Conservation (phyloP, 192 early-diverging fungal genomes). For the Haplosporangium gracile region DNA sequence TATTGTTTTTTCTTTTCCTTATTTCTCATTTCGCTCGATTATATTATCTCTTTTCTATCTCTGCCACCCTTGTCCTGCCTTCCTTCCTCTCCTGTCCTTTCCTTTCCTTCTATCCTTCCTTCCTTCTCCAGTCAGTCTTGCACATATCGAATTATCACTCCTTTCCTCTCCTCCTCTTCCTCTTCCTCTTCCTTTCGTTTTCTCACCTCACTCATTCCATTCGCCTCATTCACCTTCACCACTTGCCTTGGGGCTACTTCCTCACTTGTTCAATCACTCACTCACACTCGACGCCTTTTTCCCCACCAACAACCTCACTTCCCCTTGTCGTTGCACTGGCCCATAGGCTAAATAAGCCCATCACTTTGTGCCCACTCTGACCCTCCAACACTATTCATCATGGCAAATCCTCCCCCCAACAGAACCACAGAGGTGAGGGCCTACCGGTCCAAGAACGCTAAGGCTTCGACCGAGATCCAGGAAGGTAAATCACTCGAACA, state of each 20-base stretch:
- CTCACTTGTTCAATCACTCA: not conserved
- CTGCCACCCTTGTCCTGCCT: not conserved
- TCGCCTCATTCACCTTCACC: not conserved
- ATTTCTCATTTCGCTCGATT: not conserved
- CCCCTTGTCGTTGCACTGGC: not conserved
- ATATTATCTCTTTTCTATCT: not conserved
- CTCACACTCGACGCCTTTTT: not conserved
- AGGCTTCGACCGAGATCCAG: slow-evolving; percentile 38
- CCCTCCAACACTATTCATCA: not conserved
- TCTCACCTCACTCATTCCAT: not conserved
- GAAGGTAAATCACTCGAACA: slow-evolving; percentile 21
- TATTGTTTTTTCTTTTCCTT: not conserved
- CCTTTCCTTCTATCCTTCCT: not conserved
- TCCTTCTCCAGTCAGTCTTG: not conserved
- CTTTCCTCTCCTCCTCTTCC: slow-evolving; percentile 4
- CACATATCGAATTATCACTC: not conserved
- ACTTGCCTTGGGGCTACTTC: not conserved
- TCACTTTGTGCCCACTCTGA: not conserved
- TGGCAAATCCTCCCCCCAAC: slow-evolving; percentile 22
- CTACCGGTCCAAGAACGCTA: slow-evolving; percentile 33
- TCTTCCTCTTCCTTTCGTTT: not conserved
- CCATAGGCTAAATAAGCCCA: not conserved
- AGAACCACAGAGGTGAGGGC: slow-evolving; percentile 7
- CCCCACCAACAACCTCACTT: not conserved
- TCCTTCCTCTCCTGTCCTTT: not conserved